Evolutionary conservation across 129 eudicot species (phyloP), one percentile per base, ranked within the genome.

Genomic region (Sambucus nigra): DNA sequence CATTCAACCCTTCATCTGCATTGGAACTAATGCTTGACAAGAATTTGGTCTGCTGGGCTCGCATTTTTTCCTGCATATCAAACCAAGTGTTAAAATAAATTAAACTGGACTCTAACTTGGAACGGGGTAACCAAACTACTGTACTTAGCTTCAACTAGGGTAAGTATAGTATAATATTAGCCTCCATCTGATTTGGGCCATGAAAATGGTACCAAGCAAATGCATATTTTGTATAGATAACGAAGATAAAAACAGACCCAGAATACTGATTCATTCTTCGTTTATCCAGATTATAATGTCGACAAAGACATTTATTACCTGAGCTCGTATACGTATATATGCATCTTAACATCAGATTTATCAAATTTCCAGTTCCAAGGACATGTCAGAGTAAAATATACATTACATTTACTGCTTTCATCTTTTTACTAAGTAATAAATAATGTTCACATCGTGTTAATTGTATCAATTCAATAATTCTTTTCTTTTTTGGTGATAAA

Each of bases 31-130:
- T 42, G 64, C 70, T 86, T 19, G 76, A 91, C 73, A 92, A 55
- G 59, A 92, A 92, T 58, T 82, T 92, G 53, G 99, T 79, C 51
- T 92, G 99, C 50, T 86, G 85, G 20, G 94, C 99, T 76, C 79
- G 77, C 96, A 92, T 92, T 55, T 82, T 92, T 72, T 76, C 95
- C 99, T 92, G 87, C 63, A 71, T 21, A 59, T 41, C 38, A 62
- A 53, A 51, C 24, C 6, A 24, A 53, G 53, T 22, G 18, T n/a
- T n/a, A n/a, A n/a, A n/a, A n/a, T n/a, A n/a, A n/a, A n/a, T n/a
- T n/a, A n/a, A n/a, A n/a, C n/a, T n/a, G n/a, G n/a, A n/a, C n/a
- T n/a, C n/a, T n/a, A n/a, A n/a, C n/a, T n/a, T n/a, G n/a, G n/a
- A n/a, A n/a, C n/a, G n/a, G n/a, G n/a, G n/a, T n/a, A n/a, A n/a